Base-by-base conservation (phyloP, 768 basidiomycete genomes). In the Kwoniella sp. region DNA sequence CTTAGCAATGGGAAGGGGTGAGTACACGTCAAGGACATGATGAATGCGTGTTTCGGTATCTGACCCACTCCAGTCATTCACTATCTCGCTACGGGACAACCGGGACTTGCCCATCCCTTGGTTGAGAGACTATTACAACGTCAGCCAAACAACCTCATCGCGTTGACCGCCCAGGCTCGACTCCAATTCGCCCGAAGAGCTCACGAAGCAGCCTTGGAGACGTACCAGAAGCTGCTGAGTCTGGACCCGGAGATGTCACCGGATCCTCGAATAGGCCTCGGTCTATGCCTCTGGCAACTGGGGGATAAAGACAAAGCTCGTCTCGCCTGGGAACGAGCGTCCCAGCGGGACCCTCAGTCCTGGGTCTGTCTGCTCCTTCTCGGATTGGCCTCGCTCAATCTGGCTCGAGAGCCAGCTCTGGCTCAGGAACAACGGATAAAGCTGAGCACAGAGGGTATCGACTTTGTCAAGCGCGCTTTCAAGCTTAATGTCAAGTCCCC, bases 241-340 rank as follows among this genome's bases (percentile, higher is more conserved):
- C 80, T 87, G 34, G 84, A 83, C 49, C 91, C 93, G 0, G 75
- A 79, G 15, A 90, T 88, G 74, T 76, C 79, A 22, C 95, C 93
- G 0, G 93, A 99, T 73, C 93, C 95, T 28, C 83, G 95, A 6
- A 86, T 98, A 51, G 95, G 95, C 15, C 89, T 98, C 33, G 95
- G 95, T 8, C 76, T 99, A 4, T 96, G 93, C 73, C 78, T 90
- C 19, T 98, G 89, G 89, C 83, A 87, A 3, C 78, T 95, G 76
- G 87, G 87, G 53, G 82, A 93, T 61, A 85, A 84, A 56, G 79
- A 80, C 2, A 85, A 84, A 60, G 95, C 93, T 0, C 84, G 83
- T 59, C 81, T 81, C 20, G 93, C 93, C 0, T 99, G 95, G 93
- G 81, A 90, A 65, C 80, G 92, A 28, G 88, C 88, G 60, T 69